phyloP scores from a whole-genome alignment of 2,329 filamentous ascomycete genomes.

The Sporothrix luriei region DNA sequence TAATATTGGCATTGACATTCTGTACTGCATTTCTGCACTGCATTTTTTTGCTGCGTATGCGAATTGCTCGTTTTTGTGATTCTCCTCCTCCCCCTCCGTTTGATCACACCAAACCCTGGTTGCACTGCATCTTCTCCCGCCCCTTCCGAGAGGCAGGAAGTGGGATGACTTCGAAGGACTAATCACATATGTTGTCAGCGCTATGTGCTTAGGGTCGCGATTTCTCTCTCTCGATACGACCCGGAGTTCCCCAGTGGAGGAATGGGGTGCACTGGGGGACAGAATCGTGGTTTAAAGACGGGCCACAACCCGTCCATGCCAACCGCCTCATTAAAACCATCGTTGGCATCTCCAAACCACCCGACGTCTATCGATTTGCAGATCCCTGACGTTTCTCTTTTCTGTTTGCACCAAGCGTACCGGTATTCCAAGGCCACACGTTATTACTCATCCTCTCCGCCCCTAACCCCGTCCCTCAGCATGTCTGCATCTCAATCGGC shows the following conservation, averaged over 20 bases:
- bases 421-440: too few relatives aligned
- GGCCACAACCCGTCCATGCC: background rate
- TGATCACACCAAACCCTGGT: background rate
- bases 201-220: background rate
- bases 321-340: background rate
- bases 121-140: background rate
- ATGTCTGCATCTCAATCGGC: background rate
- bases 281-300: background rate
- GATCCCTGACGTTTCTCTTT: background rate
- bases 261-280: background rate
- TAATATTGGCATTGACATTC: constrained; percentile 4
- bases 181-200: background rate
- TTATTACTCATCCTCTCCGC: background rate
- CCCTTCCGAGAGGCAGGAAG: background rate
- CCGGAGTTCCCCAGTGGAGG: constrained; percentile 11
- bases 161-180: background rate
- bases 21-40: background rate
- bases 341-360: background rate
- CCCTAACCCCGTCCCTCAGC: background rate
- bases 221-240: background rate
- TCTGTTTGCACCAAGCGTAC: too few relatives aligned
- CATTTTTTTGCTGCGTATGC: background rate
- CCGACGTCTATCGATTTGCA: background rate
- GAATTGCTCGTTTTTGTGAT: background rate
- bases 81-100: too few relatives aligned